Evolutionary conservation across 306 rosid species (phyloP).

Genomic region (Prunus padus): DNA sequence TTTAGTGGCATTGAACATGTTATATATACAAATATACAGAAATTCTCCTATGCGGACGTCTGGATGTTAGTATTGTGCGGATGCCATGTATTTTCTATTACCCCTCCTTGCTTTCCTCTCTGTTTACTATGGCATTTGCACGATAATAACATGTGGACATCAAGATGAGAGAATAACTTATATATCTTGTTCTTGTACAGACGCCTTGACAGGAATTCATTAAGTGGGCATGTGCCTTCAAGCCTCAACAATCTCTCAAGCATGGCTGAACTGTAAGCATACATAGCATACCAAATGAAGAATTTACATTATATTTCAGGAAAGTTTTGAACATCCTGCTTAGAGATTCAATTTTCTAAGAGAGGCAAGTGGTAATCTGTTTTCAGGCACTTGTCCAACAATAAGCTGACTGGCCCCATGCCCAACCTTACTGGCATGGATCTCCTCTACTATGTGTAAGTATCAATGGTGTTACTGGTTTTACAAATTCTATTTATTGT

Average conservation of each 20-base stretch:
- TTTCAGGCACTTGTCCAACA: conserved; percentile 63
- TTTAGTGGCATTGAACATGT: neutral
- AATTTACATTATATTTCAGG: neutral
- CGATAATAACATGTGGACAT: no score
- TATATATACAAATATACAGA: no score
- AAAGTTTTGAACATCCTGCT: neutral
- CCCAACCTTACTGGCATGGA: conserved; percentile 55
- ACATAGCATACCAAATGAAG: neutral
- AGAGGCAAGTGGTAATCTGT: conserved; percentile 7
- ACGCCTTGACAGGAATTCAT: conserved; percentile 47
- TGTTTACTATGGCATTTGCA: no score
- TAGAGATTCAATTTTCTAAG: conserved; percentile 2
- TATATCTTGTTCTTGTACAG: conserved; percentile 35
- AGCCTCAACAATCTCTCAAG: conserved; percentile 46
- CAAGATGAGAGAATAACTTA: no score
- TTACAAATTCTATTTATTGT: neutral
- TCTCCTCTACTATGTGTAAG: conserved; percentile 50
- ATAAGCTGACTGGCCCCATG: conserved; percentile 47
- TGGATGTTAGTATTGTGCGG: no score
- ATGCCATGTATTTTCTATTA: no score
- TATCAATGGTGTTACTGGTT: neutral
- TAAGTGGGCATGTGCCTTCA: conserved; percentile 46
- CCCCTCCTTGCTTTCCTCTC: no score
- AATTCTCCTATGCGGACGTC: no score
- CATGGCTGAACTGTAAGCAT: conserved; percentile 47